Evolutionary conservation across 2,329 filamentous ascomycete genomes (phyloP).

Genomic region (Neoscytalidium dimidiatum): DNA sequence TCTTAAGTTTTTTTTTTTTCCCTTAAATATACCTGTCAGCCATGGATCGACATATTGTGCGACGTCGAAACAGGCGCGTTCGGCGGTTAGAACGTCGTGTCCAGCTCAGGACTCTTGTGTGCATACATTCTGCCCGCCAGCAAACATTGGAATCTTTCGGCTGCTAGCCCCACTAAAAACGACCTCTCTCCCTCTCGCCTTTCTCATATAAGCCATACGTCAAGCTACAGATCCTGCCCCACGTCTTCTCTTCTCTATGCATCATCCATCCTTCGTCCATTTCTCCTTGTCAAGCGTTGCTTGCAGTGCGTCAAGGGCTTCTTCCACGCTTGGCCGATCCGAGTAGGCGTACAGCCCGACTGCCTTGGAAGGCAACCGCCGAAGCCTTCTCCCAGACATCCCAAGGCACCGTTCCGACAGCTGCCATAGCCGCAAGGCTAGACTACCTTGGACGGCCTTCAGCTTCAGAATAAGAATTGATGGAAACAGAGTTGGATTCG

Average conservation of each 20-base stretch:
- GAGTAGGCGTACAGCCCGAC: slow-evolving; percentile 24
- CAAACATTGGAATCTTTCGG: background rate
- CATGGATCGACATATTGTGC: background rate
- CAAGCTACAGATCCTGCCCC: too few relatives aligned
- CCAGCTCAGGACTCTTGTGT: background rate
- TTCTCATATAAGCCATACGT: background rate
- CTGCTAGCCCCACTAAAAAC: background rate
- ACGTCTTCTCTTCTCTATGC: too few relatives aligned
- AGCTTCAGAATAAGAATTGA: background rate
- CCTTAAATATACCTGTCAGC: background rate
- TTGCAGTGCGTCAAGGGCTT: slow-evolving; percentile 23
- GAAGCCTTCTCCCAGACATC: slow-evolving; percentile 26
- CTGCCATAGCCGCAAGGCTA: slow-evolving; percentile 31
- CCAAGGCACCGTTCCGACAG: slow-evolving; percentile 34
- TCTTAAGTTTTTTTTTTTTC: too few relatives aligned
- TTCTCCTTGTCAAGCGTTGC: background rate
- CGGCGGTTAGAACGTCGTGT: background rate
- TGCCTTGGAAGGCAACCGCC: slow-evolving; percentile 25
- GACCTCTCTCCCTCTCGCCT: background rate
- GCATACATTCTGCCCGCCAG: background rate
- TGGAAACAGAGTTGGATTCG: slow-evolving; percentile 25
- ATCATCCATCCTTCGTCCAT: background rate
- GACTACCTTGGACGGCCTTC: slow-evolving; percentile 21
- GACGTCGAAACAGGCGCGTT: background rate
- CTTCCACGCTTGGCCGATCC: slow-evolving; percentile 23